Evolutionary conservation across 257 asterid genomes (phyloP).

Genomic region (Solanum piurae): DNA sequence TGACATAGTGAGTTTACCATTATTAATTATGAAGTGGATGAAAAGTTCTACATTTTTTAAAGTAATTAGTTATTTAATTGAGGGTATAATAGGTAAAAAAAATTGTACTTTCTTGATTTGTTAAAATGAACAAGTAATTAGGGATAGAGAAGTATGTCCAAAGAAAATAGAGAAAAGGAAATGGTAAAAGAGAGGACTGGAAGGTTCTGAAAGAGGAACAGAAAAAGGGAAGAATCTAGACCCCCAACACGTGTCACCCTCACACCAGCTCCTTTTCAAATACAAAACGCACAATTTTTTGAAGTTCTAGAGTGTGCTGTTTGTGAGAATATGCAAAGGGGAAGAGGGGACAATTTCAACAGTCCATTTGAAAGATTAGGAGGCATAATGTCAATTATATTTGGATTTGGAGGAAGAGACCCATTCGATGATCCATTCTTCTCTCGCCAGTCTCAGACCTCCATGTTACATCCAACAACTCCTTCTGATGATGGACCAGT

Average conservation of each 20-base stretch:
- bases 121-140: no score
- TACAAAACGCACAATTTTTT: neutral
- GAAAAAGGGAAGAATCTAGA: neutral
- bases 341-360: neutral
- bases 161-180: neutral
- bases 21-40: no score
- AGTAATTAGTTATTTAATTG: no score
- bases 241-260: neutral
- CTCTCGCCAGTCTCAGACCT: conserved; percentile 28
- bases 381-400: conserved; percentile 21
- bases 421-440: conserved; percentile 76
- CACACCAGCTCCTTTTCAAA: neutral
- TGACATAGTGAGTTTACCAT: no score
- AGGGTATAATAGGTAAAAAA: no score
- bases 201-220: neutral
- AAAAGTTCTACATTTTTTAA: no score
- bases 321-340: conserved; percentile 8
- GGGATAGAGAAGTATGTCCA: no score
- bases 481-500: conserved; percentile 23
- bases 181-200: neutral
- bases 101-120: no score
- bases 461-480: conserved; percentile 8
- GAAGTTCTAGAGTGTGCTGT: neutral
- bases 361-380: neutral
- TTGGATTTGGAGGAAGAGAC: conserved; percentile 51